Conservation (phyloP, 1,284 basidiomycete species). For the Apiotrichum akiyoshidainum region DNA sequence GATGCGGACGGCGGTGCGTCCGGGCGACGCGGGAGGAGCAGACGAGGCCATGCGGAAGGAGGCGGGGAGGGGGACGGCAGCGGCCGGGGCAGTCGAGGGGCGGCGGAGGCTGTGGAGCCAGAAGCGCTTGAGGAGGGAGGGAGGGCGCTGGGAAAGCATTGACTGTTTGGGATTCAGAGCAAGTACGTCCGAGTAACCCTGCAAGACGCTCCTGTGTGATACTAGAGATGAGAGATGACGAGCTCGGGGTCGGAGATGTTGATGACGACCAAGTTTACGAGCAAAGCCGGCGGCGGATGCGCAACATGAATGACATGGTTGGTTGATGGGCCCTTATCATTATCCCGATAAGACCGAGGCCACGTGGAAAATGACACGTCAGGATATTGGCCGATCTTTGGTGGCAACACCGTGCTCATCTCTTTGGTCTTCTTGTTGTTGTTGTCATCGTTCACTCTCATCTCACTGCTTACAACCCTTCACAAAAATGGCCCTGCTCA, state of each 20-base stretch:
- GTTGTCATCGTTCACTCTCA: background rate
- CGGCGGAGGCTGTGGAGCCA: slow-evolving; percentile 22
- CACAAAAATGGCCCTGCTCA: slow-evolving; percentile 34
- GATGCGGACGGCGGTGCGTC: slow-evolving; percentile 29
- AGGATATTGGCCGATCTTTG: slow-evolving; percentile 4
- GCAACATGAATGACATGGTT: background rate
- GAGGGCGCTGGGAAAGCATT: slow-evolving; percentile 24
- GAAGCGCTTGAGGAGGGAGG: slow-evolving; percentile 25
- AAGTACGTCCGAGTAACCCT: no score
- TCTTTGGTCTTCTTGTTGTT: background rate
- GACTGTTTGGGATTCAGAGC: no score
- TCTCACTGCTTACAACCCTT: background rate
- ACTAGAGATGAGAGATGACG: no score
- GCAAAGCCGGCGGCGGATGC: background rate
- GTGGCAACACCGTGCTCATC: background rate
- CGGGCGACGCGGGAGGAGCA: slow-evolving; percentile 8
- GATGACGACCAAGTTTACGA: background rate
- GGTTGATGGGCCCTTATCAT: background rate
- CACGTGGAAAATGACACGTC: background rate
- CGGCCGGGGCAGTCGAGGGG: slow-evolving; percentile 1
- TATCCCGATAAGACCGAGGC: no score
- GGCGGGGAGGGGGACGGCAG: background rate
- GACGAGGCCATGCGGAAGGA: slow-evolving; percentile 2
- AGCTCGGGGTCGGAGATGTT: background rate
- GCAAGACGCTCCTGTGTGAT: no score